Percentiles rank a stretch among this genome's conserved stretches.
phyloP scores from a whole-genome alignment of 2,329 filamentous ascomycete genomes.

The Colletotrichum sp. region DNA sequence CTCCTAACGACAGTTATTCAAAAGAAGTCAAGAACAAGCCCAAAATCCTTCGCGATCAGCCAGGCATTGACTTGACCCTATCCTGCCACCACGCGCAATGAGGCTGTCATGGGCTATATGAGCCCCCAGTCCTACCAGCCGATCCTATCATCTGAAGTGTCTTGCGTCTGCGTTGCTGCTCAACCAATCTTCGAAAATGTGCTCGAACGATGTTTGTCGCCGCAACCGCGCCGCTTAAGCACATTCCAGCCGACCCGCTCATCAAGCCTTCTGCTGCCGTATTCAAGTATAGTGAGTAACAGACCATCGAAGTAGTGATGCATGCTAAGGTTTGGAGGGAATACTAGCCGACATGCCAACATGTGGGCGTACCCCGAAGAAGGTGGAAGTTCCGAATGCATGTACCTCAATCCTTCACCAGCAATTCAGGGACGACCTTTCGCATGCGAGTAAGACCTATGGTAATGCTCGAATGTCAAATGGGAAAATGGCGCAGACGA shows the following conservation, averaged over 20 bases:
- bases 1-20: background rate
- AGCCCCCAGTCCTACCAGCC: background rate
- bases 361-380: background rate
- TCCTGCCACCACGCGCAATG: background rate
- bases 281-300: background rate
- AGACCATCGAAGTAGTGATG: background rate
- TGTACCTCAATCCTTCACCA: background rate
- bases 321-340: background rate
- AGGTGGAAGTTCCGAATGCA: background rate
- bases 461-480: background rate
- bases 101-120: background rate
- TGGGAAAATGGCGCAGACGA: background rate
- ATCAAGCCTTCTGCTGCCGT: too few relatives aligned
- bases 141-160: background rate
- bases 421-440: background rate
- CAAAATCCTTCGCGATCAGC: background rate
- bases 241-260: background rate
- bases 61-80: background rate
- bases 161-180: background rate
- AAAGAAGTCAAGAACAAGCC: background rate
- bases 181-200: background rate
- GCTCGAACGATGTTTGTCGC: background rate
- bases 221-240: background rate
- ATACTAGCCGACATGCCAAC: background rate
- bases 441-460: background rate